Base-by-base conservation (phyloP, 176 grass and related monocot species). In the Rhynchospora breviuscula region DNA sequence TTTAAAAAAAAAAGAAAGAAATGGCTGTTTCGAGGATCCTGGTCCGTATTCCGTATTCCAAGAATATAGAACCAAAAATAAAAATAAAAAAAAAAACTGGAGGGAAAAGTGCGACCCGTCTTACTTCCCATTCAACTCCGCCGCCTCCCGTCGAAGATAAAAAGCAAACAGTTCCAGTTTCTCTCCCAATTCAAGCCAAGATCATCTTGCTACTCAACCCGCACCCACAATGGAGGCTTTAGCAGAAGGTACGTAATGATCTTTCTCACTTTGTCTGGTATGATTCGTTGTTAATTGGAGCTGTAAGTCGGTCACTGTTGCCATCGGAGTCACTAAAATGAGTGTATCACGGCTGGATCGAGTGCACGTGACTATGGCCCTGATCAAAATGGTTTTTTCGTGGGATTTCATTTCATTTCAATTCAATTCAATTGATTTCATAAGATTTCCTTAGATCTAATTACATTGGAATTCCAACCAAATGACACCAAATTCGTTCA, bases 241-340 rank as follows among this genome's bases (percentile, higher is more conserved):
- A 33, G 88, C 84, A 33, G 51, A 79, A 89, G 85, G 85, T 87
- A 67, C 17, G 5, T 43, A 85, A 25, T 45, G 10, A 71, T 79
- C 45, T 9, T 63, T 31, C 44, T 23, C 54, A 62, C n/a, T 35
- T 31, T 1, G 7, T 78, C 77, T 82, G 9, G 74, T 61, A 22
- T 40, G n/a, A 11, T 86, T 59, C 26, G 29, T 6, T 48, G 5
- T 48, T 23, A 1, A 31, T 59, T n/a, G 13, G 7, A 0, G 10
- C 14, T 40, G 29, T 15, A 25, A 33, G 0, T 44, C 65, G 29
- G 11, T 80, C 19, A 25, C 14, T 46, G 0, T 76, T 85, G 48
- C 23, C 59, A 48, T 21, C 3, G 1, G 67, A 53, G 1, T 10
- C 26, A 9, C 7, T 19, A 3, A 57, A 33, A 18, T 57, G 5